Evolutionary conservation across 768 basidiomycete species (phyloP), one percentile per base, ranked within the genome.

Genomic region (Boletus pseudo-olivaceus): DNA sequence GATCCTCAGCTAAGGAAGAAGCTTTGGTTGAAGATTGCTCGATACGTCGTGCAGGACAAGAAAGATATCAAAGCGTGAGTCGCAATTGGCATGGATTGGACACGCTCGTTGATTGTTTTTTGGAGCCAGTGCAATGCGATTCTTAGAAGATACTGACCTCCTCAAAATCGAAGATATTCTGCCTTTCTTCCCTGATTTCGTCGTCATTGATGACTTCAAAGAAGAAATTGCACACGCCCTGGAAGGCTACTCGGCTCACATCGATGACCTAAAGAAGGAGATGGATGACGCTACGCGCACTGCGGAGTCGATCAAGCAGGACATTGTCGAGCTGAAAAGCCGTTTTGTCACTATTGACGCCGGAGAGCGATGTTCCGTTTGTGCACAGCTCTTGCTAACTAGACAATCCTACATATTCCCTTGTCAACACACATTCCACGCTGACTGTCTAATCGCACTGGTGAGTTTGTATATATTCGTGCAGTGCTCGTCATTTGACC

Each of bases 141-240:
- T 99, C 76, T 77, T 98, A 62, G 94, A 98, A 68, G 87, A 92
- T 58, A 96, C 97, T 0, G 87, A 92, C 62, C 74, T 98, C 34
- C 82, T 99, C 67, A 98, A 98, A 73, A 96, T 99, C 59, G 97
- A 99, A 67, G 97, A 99, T 66, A 97, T 99, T 57, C 75, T 99
- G 17, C 97, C 97, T 6, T 99, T 98, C 85, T 98, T 99, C 84
- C 96, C 97, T 2, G 96, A 98, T 73, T 99, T 99, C 67, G 93
- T 96, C 12, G 91, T 98, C 55, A 98, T 99, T 60, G 97, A 98
- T 67, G 97, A 98, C 68, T 98, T 99, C 81, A 99, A 99, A 70
- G 91, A 96, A 62, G 96, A 98, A 73, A 98, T 98, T 60, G 96
- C 95, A 47, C 87, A 87, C 56, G 97, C 97, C 0, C 75, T 99